A percentile compares a stretch with the other conserved stretches of the same genome.
Evolutionary conservation across 192 early-diverging fungal species (phyloP).

Genomic region (Funneliformis geosporum): DNA sequence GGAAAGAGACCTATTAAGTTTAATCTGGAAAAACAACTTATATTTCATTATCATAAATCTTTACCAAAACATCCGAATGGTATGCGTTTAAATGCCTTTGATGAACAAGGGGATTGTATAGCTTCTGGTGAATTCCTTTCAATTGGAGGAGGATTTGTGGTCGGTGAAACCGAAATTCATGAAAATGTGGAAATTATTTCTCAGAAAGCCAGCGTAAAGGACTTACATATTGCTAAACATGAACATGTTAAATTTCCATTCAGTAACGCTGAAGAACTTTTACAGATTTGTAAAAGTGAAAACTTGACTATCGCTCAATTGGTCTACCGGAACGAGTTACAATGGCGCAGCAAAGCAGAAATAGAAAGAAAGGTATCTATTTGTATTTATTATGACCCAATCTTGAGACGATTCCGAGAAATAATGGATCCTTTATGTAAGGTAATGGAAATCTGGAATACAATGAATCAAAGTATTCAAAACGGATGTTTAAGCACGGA

Average conservation of each 20-base stretch:
- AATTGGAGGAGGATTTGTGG: slow-evolving; percentile 94
- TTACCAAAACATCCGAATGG: slow-evolving; percentile 96
- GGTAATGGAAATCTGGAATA: slow-evolving; percentile 82
- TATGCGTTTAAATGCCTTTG: slow-evolving; percentile 90
- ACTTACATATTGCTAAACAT: slow-evolving; percentile 60
- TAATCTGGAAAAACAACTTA: slow-evolving; percentile 77
- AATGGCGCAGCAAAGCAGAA: slow-evolving; percentile 83
- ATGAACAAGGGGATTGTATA: slow-evolving; percentile 64
- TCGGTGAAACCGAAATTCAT: slow-evolving; percentile 82
- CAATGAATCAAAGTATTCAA: slow-evolving; percentile 87
- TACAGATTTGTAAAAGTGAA: slow-evolving; percentile 80
- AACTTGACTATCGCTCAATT: slow-evolving; percentile 93
- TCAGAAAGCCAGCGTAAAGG: slow-evolving; percentile 48
- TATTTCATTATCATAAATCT: slow-evolving; percentile 86
- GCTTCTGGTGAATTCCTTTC: slow-evolving; percentile 97
- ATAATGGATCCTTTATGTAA: slow-evolving; percentile 13
- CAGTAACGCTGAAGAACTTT: slow-evolving; percentile 70
- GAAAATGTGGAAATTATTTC: slow-evolving; percentile 60
- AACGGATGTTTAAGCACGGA: slow-evolving; percentile 69
- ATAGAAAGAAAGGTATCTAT: slow-evolving; percentile 55
- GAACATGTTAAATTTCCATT: slow-evolving; percentile 78
- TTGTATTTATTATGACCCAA: background rate
- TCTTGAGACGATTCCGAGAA: no score
- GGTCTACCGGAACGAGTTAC: slow-evolving; percentile 90
- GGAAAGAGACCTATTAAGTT: slow-evolving; percentile 79